Conservation (phyloP, 352 stramenopile species). For the Pythium pectinolyticum region DNA sequence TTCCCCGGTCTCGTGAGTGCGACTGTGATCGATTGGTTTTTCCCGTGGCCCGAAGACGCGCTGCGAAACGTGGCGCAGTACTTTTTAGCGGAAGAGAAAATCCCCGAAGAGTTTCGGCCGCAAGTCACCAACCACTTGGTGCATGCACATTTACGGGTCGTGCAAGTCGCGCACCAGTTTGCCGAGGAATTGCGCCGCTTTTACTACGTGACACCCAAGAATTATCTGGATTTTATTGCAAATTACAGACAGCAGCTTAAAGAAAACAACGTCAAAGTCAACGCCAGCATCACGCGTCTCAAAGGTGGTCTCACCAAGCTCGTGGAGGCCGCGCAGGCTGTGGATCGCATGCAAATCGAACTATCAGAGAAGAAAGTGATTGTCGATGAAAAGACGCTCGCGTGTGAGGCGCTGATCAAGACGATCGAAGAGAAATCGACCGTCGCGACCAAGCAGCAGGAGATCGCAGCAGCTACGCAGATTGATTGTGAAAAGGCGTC, state of each 20-base stretch:
- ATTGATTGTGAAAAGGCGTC: conserved; percentile 90
- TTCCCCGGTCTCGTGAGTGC: conserved; percentile 93
- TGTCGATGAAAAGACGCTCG: conserved; percentile 93
- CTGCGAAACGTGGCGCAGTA: conserved; percentile 92
- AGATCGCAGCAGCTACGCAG: conserved; percentile 89
- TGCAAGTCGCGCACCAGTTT: conserved; percentile 89
- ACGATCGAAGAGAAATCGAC: conserved; percentile 94
- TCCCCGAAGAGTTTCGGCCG: conserved; percentile 81
- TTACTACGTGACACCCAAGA: conserved; percentile 98
- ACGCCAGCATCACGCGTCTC: conserved; percentile 87
- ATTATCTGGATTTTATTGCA: conserved; percentile 95
- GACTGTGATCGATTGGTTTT: conserved; percentile 97
- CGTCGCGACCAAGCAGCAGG: conserved; percentile 90
- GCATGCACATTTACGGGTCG: conserved; percentile 89
- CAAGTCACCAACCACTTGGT: conserved; percentile 90
- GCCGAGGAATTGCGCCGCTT: conserved; percentile 88
- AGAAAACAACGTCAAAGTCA: conserved; percentile 89
- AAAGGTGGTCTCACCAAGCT: conserved; percentile 93
- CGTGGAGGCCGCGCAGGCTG: conserved; percentile 89
- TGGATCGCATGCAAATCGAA: conserved; percentile 94
- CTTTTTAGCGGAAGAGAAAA: conserved; percentile 91
- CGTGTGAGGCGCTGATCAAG: conserved; percentile 92
- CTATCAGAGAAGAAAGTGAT: conserved; percentile 94
- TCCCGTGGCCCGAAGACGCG: conserved; percentile 93
- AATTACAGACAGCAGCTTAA: conserved; percentile 93